Conservation (phyloP, 257 asterid genomes). For the Scutellaria minor region DNA sequence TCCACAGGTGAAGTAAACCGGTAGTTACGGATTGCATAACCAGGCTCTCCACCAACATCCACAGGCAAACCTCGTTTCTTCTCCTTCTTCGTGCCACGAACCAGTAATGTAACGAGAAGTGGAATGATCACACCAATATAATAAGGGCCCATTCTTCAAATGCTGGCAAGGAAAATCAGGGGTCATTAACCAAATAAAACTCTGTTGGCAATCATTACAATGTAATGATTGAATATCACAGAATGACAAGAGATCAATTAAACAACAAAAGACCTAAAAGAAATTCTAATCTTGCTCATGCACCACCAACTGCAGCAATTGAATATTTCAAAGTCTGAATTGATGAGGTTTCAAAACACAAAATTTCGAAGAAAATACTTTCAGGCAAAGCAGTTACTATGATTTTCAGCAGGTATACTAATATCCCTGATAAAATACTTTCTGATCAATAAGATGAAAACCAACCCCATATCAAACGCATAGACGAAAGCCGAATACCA, state of each 20-base stretch:
- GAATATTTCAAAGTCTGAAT: constrained; percentile 2
- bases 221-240: constrained; percentile 26
- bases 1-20: constrained; percentile 74
- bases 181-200: not conserved
- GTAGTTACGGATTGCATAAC: constrained; percentile 69
- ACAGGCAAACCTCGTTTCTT: constrained; percentile 77
- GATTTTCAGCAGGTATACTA: constrained; percentile 19
- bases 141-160: constrained; percentile 73
- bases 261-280: constrained; percentile 6
- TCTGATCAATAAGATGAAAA: not conserved
- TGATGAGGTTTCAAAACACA: not conserved
- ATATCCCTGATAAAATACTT: not conserved
- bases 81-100: constrained; percentile 62
- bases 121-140: constrained; percentile 76
- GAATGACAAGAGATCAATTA: constrained; percentile 15
- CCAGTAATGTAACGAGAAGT: constrained; percentile 64
- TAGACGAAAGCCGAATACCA: not conserved
- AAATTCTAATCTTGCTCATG: not conserved
- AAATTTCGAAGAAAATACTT: constrained; percentile 18
- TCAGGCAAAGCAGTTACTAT: constrained; percentile 16
- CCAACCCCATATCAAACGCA: too few relatives aligned
- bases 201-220: constrained; percentile 8
- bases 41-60: constrained; percentile 82
- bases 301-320: constrained; percentile 18
- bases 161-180: constrained; percentile 23